phyloP scores from a whole-genome alignment of 768 basidiomycete species.

The Obba rivulosa region DNA sequence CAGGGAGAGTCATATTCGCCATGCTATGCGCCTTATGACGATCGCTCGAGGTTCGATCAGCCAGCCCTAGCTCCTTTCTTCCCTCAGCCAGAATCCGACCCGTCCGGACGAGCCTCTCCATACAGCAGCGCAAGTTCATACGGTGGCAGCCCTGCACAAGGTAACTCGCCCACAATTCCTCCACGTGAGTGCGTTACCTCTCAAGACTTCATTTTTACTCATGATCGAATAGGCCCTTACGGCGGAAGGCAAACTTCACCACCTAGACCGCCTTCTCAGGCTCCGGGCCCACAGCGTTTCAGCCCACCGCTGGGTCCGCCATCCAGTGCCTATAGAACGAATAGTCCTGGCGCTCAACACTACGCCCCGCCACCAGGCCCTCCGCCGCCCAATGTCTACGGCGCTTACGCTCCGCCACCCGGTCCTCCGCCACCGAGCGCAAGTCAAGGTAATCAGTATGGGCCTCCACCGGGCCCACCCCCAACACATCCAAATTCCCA shows the following conservation, averaged over 20 bases:
- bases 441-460: background rate
- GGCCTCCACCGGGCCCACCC: constrained; percentile 3
- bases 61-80: too few relatives aligned
- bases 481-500: background rate
- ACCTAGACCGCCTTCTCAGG: too few relatives aligned
- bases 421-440: constrained; percentile 16
- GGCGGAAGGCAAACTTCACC: too few relatives aligned
- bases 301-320: too few relatives aligned
- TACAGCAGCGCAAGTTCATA: background rate
- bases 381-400: background rate
- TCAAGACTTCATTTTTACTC: too few relatives aligned
- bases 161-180: too few relatives aligned
- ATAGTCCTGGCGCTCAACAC: background rate
- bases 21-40: background rate
- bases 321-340: too few relatives aligned
- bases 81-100: background rate
- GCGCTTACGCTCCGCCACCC: constrained; percentile 16
- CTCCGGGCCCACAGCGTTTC: too few relatives aligned
- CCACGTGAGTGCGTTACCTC: too few relatives aligned
- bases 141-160: too few relatives aligned
- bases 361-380: constrained; percentile 1
- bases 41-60: too few relatives aligned
- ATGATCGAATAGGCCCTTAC: too few relatives aligned
- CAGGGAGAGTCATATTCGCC: constrained; percentile 4
- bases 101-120: background rate